Evolutionary conservation across 352 stramenopile genomes (phyloP), one percentile per base, ranked within the genome.

Genomic region (Phytophthora capsici): DNA sequence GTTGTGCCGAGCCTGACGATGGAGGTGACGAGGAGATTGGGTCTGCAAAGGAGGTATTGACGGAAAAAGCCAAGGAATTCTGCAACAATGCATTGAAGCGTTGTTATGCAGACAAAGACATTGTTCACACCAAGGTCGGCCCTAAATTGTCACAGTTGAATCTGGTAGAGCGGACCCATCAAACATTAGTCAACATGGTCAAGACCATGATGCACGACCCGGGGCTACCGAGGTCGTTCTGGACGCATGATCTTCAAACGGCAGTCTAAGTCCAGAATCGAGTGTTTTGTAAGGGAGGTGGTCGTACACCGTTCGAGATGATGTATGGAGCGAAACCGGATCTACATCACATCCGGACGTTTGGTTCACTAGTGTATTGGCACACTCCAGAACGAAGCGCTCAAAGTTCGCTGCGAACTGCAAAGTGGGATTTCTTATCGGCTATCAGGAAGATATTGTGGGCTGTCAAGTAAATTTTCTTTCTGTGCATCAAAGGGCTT

Each of bases 121-220:
- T 64, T 20, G 37, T 45, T 17, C 36, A 56, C n/a, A 51, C 23
- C 16, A 44, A 49, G 5, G 46, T 57, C 13, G 45, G 36, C 8
- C 36, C 45, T 17, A 49, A 64, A 12, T 20, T 23, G 1, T 57
- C 56, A 14, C 56, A 57, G 36, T n/a, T 64, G n/a, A 50, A 57
- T n/a, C 13, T 56, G 5, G 49, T 55, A 4, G 40, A 67, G 19
- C 22, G 51, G 30, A 50, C 43, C 1, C 59, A 56, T 17, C 49
- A 60, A 20, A 55, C 59, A 0, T 6, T 67, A 20, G 45, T 50
- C 8, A 36, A 43, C 3, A 56, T 61, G 34, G 36, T 57, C 2
- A 64, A 64, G 36, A 51, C 56, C 4, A 64, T 64, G 56, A 64
- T 64, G 59, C 41, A 56, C 34, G 14, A 55, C 14, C 61, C 58